Evolutionary conservation across 164 flowering plant species (phyloP), one percentile per base, ranked within the genome.

Genomic region (Magnolia kwangsiensis): DNA sequence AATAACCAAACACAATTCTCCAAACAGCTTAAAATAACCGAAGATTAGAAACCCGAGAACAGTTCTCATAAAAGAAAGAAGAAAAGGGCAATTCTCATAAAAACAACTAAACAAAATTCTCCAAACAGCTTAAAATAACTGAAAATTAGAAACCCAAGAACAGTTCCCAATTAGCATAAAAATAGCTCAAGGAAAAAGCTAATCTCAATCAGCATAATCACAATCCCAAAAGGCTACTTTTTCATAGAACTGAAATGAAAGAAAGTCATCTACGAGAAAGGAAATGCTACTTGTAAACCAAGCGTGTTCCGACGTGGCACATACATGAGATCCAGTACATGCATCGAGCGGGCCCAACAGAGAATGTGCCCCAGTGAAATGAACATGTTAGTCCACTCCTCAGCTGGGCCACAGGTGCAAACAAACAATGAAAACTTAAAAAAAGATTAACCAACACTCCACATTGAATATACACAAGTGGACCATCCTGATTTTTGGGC

Each of bases 161-260:
- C 63, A 58, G 18, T 58, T 58, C 19, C 19, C 20, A 64, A 64
- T 64, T 29, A 19, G 23, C 67, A 64, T 18, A 64, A 64, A 20
- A 37, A 64, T 18, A 64, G 9, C 67, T 58, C 63, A 13, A 19
- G 19, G 24, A n/a, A 64, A 64, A 64, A 64, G 24, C 24, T 64
- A 21, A 8, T 20, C 20, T 21, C 24, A 64, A 58, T 13, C 19
- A 9, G 24, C 16, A 64, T 64, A 64, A 64, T 3, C 67, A 64
- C 67, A 64, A 64, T 20, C 67, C 67, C 67, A 64, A 64, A 64
- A 19, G 24, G 24, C 67, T 64, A 64, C 67, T 64, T 64, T 31
- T 37, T 21, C 24, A 4, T 64, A 18, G 20, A 21, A 64, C 16
- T 21, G 10, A 64, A 64, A 20, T 9, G 9, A 64, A 64, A 14